phyloP scores from a whole-genome alignment of 139 green algal species.

The Pycnococcus provasolii region DNA sequence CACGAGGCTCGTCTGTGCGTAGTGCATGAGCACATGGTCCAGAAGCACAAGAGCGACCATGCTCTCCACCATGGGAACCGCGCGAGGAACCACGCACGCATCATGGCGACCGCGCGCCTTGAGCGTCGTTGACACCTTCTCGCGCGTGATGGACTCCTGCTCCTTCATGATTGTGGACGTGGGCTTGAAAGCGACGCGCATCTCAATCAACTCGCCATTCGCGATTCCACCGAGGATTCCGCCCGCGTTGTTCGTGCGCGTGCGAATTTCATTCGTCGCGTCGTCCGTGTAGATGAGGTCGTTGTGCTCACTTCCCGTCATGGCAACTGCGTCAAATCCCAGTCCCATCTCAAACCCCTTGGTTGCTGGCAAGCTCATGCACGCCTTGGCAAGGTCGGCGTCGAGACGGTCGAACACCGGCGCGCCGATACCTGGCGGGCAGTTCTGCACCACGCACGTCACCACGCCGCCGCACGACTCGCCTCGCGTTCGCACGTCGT shows the following conservation, averaged over 20 bases:
- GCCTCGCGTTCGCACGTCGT: slow-evolving; percentile 75
- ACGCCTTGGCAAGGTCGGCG: slow-evolving; percentile 88
- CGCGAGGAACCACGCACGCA: slow-evolving; percentile 89
- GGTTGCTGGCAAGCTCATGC: slow-evolving; percentile 89
- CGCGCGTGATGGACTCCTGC: slow-evolving; percentile 41
- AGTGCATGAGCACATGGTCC: slow-evolving; percentile 89
- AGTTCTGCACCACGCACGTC: slow-evolving; percentile 87
- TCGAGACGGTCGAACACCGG: slow-evolving; percentile 99
- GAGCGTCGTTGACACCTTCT: slow-evolving; percentile 65
- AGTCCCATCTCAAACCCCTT: slow-evolving; percentile 98
- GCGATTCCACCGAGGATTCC: slow-evolving; percentile 75
- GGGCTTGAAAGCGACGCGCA: slow-evolving; percentile 96
- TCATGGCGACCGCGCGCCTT: slow-evolving; percentile 84
- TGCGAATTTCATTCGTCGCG: slow-evolving; percentile 58
- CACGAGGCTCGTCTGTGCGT: slow-evolving; percentile 84
- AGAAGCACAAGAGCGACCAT: slow-evolving; percentile 94
- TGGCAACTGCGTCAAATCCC: slow-evolving; percentile 68
- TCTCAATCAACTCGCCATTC: slow-evolving; percentile 93
- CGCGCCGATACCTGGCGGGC: slow-evolving; percentile 70
- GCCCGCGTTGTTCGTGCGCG: slow-evolving; percentile 70
- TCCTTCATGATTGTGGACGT: slow-evolving; percentile 81
- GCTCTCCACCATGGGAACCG: slow-evolving; percentile 95
- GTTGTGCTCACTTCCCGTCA: slow-evolving; percentile 90
- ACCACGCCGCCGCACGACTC: slow-evolving; percentile 94
- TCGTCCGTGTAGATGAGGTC: slow-evolving; percentile 84